phyloP scores from a whole-genome alignment of 768 basidiomycete species.

The Lentinula raphanica region DNA sequence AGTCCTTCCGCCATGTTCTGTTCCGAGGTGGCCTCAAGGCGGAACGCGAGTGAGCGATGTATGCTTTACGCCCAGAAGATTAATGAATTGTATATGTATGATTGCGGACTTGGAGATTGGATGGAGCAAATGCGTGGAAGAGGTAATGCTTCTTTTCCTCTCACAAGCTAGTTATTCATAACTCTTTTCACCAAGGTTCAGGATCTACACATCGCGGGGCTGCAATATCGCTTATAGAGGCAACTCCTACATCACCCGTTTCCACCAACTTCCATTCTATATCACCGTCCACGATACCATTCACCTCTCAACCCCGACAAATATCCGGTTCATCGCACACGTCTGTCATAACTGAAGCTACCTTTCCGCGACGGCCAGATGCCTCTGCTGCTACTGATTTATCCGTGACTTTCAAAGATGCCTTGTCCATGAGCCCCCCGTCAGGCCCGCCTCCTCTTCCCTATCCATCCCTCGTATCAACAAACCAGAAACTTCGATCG shows the following conservation, averaged over 20 bases:
- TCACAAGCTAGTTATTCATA: background rate
- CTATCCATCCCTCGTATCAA: slow-evolving; percentile 62
- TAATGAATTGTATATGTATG: slow-evolving; percentile 69
- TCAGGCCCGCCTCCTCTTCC: slow-evolving; percentile 59
- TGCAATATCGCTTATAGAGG: background rate
- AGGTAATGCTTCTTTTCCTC: slow-evolving; percentile 36
- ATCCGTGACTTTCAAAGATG: slow-evolving; percentile 30
- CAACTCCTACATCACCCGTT: background rate
- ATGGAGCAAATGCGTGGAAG: slow-evolving; percentile 47
- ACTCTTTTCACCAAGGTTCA: background rate
- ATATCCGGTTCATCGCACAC: slow-evolving; percentile 45
- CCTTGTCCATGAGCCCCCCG: slow-evolving; percentile 47
- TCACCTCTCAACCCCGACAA: slow-evolving; percentile 56
- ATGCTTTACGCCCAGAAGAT: slow-evolving; percentile 75
- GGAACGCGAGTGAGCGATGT: slow-evolving; percentile 62
- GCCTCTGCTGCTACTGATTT: slow-evolving; percentile 77
- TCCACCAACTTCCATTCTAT: slow-evolving; percentile 10
- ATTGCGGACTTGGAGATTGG: slow-evolving; percentile 81
- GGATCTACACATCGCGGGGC: background rate
- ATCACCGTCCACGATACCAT: slow-evolving; percentile 35
- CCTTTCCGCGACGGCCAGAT: slow-evolving; percentile 77
- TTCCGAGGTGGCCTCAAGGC: slow-evolving; percentile 53
- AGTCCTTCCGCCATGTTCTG: slow-evolving; percentile 70
- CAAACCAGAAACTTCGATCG: slow-evolving; percentile 25
- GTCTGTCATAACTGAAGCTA: slow-evolving; percentile 70